Base-by-base conservation (phyloP, 495 filamentous ascomycete species). In the Aspergillus sparsus region DNA sequence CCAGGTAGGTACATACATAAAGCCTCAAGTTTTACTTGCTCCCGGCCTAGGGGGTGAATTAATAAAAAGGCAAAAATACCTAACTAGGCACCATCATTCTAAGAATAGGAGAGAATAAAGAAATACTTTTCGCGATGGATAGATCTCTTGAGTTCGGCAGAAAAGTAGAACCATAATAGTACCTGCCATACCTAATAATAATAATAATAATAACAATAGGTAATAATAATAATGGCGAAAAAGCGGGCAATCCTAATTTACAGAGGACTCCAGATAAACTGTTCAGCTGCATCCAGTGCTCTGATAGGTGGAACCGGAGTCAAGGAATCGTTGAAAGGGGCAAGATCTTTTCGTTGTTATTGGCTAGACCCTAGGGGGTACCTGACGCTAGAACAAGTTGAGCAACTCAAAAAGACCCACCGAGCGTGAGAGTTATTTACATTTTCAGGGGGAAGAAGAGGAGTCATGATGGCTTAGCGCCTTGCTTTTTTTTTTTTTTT, bases 321-420 rank as follows among this genome's bases (percentile, higher is more conserved):
- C 9, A 10, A n/a, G 18, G 11, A 5, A 37, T 37, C 47, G 11
- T 8, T 32, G 49, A 34, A 51, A 51, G 32, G 32, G 49, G 32
- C 45, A 5, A 32, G 8, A 51, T 51, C 21, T 2, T 11, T 32
- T 34, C 10, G 3, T 47, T 1, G 0, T 62, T 46, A 74, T 72
- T 75, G 72, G 72, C 27, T 33, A 37, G 2, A 21, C 11, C 21
- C 4, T 32, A 18, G 58, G 55, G 33, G 70, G 71, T 72, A 67
- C 69, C 72, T 75, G 71, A 67, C 71, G 55, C 69, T 68, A 69
- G 54, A 60, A 62, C 58, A 27, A 27, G 21, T 27, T 66, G 6
- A 34, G 53, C 42, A 41, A 51, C 18, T 21, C 13, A 11, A n/a
- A 27, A 4, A 11, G 49, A 34, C 45, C 61, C 61, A 63, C 61